Evolutionary conservation across 176 grass and related monocot genomes (phyloP), one percentile per base, ranked within the genome.

Genomic region (Oryza punctata): DNA sequence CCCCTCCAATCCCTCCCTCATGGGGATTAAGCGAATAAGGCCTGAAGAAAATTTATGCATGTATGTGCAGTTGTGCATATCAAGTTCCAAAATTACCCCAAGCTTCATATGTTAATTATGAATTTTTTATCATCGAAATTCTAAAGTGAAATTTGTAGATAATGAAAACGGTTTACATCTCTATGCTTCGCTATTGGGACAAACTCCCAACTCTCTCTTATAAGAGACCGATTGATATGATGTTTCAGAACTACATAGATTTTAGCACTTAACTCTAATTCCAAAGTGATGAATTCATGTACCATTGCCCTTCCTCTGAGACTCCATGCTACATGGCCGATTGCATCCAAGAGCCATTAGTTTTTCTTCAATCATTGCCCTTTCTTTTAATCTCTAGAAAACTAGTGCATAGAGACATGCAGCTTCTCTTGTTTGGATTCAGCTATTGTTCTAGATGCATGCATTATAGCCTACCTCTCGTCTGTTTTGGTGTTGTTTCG

Each of bases 401-500:
- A 19, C 19, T 9, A 52, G 18, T 54, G 50, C 18, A 57, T 75
- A n/a, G 14, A 57, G 24, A 35, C 4, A 28, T 57, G 10, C 49
- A 35, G 16, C 27, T 37, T 75, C 26, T 75, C 15, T 21, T 54
- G 21, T 73, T 47, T 47, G 78, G 65, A 25, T 28, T 32, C 45
- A 73, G 49, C 27, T 64, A n/a, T 49, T 37, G 52, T 64, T 85
- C 27, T 72, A 64, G 21, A 78, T 75, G 65, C 49, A 64, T 63
- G 47, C 23, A 41, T 61, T 72, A 54, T n/a, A 63, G 75, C 46
- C 81, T 63, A 77, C 23, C 30, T 66, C 75, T 71, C 67, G 81
- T 73, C 68, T 60, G 68, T 47, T 67, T 68, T 1, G 69, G 15
- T 46, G 87, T 67, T 79, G 68, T 27, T 28, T 88, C 67, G 75